Conservation (phyloP, 2,329 filamentous ascomycete genomes). For the Fusarium equiseti region DNA sequence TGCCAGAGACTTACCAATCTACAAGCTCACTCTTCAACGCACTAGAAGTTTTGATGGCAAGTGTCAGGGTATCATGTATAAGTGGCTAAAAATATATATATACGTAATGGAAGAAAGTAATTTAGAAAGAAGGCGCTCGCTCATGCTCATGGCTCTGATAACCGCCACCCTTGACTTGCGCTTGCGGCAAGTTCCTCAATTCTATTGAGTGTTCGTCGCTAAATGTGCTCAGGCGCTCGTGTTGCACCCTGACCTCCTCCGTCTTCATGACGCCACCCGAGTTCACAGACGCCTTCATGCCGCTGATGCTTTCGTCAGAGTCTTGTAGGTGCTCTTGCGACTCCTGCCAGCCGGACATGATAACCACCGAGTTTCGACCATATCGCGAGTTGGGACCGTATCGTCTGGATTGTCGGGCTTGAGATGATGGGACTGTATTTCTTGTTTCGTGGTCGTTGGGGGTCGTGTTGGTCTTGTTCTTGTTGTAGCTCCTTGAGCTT, state of each 20-base stretch:
- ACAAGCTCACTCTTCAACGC: background rate
- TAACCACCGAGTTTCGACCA: constrained; percentile 49
- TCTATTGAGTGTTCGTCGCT: constrained; percentile 43
- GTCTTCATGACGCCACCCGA: constrained; percentile 48
- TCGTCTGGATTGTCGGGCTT: constrained; percentile 27
- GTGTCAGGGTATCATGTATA: constrained; percentile 2
- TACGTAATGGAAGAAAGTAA: background rate
- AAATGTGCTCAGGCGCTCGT: constrained; percentile 40
- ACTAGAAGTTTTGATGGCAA: too few species aligned
- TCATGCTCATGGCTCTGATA: background rate
- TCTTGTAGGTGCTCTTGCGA: constrained; percentile 51
- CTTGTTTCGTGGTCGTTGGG: constrained; percentile 9
- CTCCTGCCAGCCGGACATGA: constrained; percentile 52
- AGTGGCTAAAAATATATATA: background rate
- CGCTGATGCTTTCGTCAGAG: constrained; percentile 12
- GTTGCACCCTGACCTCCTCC: constrained; percentile 47
- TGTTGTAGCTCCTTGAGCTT: constrained; percentile 47
- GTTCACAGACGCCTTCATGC: constrained; percentile 18
- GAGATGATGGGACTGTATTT: constrained; percentile 9
- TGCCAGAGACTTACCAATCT: background rate
- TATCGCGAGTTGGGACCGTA: constrained; percentile 41
- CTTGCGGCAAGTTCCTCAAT: constrained; percentile 27
- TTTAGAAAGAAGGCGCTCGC: constrained; percentile 16
- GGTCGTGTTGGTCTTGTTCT: constrained; percentile 41
- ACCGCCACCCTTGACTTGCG: constrained; percentile 1